A percentile compares a stretch with the other conserved stretches of the same genome.
Conservation (phyloP, 805 yeast genomes). For the Hanseniaspora lachancei region DNA sequence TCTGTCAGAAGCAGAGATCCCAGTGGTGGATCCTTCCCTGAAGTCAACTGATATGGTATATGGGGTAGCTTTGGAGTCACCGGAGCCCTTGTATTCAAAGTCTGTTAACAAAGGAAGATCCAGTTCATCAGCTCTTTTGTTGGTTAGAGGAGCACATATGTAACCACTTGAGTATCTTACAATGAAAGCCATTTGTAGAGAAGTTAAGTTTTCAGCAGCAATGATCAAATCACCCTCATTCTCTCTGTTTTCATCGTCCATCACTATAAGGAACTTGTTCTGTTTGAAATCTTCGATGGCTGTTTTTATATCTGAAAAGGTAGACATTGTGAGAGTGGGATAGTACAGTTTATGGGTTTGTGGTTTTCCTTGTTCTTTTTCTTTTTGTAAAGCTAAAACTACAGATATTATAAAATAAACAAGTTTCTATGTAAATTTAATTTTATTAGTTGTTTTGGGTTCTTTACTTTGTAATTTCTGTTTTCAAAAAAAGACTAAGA, state of each 20-base stretch:
- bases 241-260: constrained; percentile 93
- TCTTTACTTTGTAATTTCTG: too few species aligned
- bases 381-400: not conserved
- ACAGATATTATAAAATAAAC: not conserved
- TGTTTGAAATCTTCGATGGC: constrained; percentile 24
- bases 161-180: constrained; percentile 82
- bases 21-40: constrained; percentile 85
- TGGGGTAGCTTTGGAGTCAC: constrained; percentile 91
- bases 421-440: too few species aligned
- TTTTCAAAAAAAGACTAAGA: too few species aligned
- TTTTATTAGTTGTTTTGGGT: too few species aligned
- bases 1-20: constrained; percentile 89
- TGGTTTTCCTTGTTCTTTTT: not conserved
- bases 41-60: constrained; percentile 86
- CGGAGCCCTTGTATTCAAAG: constrained; percentile 26
- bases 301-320: constrained; percentile 22
- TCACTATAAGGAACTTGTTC: constrained; percentile 67
- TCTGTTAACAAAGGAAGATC: constrained; percentile 62
- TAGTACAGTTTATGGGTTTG: not conserved
- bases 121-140: constrained; percentile 63
- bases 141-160: constrained; percentile 80
- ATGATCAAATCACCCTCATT: constrained; percentile 94
- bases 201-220: constrained; percentile 73
- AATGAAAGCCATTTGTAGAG: constrained; percentile 84
- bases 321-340: not conserved